Evolutionary conservation across 257 asterid genomes (phyloP).

Genomic region (Jacaranda mimosifolia): DNA sequence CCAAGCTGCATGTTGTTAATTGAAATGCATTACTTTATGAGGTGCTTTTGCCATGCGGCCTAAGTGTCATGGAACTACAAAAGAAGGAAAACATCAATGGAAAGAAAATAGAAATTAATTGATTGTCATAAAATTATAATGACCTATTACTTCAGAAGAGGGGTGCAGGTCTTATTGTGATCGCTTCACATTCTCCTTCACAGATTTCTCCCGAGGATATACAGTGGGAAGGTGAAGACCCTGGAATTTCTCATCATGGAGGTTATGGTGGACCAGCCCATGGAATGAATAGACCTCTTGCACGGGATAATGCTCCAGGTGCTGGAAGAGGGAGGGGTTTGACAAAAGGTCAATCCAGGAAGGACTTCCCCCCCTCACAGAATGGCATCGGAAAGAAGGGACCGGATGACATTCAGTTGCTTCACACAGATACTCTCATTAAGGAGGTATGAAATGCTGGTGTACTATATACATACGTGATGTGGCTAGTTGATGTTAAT

Average conservation of each 20-base stretch:
- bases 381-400: conserved; percentile 84
- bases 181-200: conserved; percentile 23
- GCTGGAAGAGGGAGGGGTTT: conserved; percentile 87
- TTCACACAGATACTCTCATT: conserved; percentile 82
- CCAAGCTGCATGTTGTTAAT: conserved; percentile 22
- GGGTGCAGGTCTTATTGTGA: conserved; percentile 21
- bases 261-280: conserved; percentile 79
- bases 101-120: neutral
- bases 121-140: neutral
- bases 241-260: conserved; percentile 74
- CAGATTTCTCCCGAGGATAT: conserved; percentile 93
- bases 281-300: conserved; percentile 69
- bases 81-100: neutral
- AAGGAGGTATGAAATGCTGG: conserved; percentile 68
- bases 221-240: conserved; percentile 90
- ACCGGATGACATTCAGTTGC: conserved; percentile 74
- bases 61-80: neutral
- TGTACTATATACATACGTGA: neutral
- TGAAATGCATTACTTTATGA: neutral
- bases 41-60: conserved; percentile 14
- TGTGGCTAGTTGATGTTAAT: conserved; percentile 30
- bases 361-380: conserved; percentile 77
- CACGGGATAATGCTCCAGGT: conserved; percentile 74
- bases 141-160: neutral
- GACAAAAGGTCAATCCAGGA: conserved; percentile 73